phyloP scores from a whole-genome alignment of 78 protist genomes.

The Polysphondylium violaceum region DNA sequence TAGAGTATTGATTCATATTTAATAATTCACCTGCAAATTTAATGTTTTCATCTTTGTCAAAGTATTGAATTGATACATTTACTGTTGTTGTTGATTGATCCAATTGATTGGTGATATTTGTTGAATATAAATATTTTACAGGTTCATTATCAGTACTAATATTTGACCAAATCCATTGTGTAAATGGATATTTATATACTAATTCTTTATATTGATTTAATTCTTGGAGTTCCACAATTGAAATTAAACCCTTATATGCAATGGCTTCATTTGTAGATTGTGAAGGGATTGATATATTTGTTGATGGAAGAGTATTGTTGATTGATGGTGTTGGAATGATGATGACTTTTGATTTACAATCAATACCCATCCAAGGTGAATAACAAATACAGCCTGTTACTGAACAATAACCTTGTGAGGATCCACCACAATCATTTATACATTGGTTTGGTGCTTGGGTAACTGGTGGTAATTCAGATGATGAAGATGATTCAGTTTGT shows the following conservation, averaged over 20 bases:
- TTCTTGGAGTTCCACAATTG: neutral
- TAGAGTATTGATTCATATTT: neutral
- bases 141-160: neutral
- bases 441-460: neutral
- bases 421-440: neutral
- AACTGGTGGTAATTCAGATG: neutral
- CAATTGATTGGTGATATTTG: neutral
- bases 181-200: neutral
- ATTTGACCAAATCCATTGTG: neutral
- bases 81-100: neutral
- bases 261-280: too few species aligned
- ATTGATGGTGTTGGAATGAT: neutral
- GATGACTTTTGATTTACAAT: neutral
- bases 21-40: conserved; percentile 13
- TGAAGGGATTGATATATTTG: too few species aligned
- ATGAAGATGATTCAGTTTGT: too few species aligned
- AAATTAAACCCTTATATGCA: neutral
- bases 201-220: neutral
- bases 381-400: neutral
- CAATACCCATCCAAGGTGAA: neutral
- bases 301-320: neutral
- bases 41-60: neutral
- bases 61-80: neutral
- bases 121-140: neutral
- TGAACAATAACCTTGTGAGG: neutral